phyloP scores from a whole-genome alignment of 139 green algal genomes.

The Tetradesmus lagerheimii region DNA sequence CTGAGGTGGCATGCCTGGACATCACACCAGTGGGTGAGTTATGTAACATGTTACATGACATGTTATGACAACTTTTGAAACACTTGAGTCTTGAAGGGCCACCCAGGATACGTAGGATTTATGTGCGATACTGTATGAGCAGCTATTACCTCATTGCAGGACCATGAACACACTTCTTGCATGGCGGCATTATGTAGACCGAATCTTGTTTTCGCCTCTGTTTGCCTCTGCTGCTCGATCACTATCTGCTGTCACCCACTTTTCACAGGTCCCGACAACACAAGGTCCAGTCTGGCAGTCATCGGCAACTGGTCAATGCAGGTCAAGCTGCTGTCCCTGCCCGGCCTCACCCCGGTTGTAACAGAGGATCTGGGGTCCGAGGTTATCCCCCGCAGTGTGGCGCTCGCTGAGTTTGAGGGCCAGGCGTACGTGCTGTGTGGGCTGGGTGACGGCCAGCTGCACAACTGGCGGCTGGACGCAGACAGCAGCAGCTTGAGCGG shows the following conservation, averaged over 20 bases:
- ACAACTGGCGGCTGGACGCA: slow-evolving; percentile 68
- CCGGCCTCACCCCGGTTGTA: neutral
- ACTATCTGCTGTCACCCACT: neutral
- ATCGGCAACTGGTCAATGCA: slow-evolving; percentile 66
- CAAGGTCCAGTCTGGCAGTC: slow-evolving; percentile 46
- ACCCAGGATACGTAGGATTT: too few species aligned
- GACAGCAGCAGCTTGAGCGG: neutral
- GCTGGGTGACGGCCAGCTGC: slow-evolving; percentile 84
- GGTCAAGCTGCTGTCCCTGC: slow-evolving; percentile 55
- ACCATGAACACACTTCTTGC: too few species aligned
- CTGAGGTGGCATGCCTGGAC: slow-evolving; percentile 95
- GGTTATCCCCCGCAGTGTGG: slow-evolving; percentile 73
- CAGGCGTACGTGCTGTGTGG: slow-evolving; percentile 86
- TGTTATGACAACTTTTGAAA: too few species aligned
- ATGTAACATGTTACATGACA: neutral
- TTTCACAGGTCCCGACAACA: slow-evolving; percentile 14
- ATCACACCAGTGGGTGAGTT: slow-evolving; percentile 74
- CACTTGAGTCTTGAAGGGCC: too few species aligned
- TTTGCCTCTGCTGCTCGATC: neutral
- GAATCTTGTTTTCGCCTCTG: too few species aligned
- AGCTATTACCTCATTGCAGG: too few species aligned
- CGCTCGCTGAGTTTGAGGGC: slow-evolving; percentile 89
- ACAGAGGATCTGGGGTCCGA: slow-evolving; percentile 44
- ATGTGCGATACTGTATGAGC: too few species aligned
- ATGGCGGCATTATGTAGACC: neutral